phyloP scores from a whole-genome alignment of 192 early-diverging fungal species.

The Linnemannia elongata region DNA sequence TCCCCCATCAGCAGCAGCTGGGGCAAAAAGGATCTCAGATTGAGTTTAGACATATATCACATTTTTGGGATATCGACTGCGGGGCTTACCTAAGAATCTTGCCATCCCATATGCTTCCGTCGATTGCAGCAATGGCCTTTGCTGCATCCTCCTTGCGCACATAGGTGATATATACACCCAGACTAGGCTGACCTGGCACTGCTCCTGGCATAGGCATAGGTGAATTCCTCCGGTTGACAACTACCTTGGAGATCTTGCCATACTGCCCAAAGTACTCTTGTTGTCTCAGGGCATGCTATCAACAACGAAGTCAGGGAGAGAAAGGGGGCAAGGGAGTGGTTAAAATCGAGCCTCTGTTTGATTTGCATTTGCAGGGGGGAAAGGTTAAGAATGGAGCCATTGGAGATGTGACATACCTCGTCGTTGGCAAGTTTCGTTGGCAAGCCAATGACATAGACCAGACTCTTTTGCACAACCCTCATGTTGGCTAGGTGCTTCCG shows the following conservation, averaged over 20 bases:
- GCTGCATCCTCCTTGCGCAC: slow-evolving; percentile 92
- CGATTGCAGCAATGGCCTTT: slow-evolving; percentile 92
- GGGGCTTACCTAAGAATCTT: slow-evolving; percentile 79
- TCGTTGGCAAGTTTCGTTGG: slow-evolving; percentile 89
- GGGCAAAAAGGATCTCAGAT: neutral
- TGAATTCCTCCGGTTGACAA: slow-evolving; percentile 86
- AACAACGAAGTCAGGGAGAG: neutral
- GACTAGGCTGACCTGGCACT: slow-evolving; percentile 62
- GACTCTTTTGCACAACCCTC: slow-evolving; percentile 96
- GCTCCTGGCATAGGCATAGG: slow-evolving; percentile 47
- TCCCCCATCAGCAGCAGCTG: neutral
- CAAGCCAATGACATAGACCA: slow-evolving; percentile 97
- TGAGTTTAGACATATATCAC: neutral
- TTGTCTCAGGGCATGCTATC: slow-evolving; percentile 74
- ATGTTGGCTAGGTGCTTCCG: slow-evolving; percentile 88
- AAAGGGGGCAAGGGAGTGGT: neutral
- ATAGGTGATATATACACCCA: slow-evolving; percentile 96
- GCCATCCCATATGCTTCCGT: slow-evolving; percentile 91
- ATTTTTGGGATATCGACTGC: neutral
- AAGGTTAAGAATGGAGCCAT: neutral
- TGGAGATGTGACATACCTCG: slow-evolving; percentile 70
- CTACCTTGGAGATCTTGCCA: slow-evolving; percentile 94
- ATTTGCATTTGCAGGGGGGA: neutral
- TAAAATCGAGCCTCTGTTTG: neutral
- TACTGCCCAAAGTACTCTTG: slow-evolving; percentile 98